phyloP scores from a whole-genome alignment of 768 basidiomycete species.

The Porpolomopsis calyptriformis region DNA sequence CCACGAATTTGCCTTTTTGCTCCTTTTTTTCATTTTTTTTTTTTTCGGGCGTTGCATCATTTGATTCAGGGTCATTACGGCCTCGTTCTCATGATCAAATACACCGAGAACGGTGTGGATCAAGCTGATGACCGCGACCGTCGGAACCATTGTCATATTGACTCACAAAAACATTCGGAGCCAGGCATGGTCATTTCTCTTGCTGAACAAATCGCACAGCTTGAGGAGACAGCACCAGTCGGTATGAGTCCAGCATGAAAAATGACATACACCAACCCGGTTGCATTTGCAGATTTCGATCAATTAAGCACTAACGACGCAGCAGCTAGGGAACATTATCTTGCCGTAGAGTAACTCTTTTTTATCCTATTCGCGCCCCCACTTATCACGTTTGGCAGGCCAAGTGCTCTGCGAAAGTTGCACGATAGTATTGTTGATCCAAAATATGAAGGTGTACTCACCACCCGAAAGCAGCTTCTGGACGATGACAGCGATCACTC shows the following conservation, averaged over 20 bases:
- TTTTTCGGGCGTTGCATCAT: background rate
- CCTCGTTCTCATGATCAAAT: background rate
- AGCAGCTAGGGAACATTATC: conserved; percentile 66
- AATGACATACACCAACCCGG: background rate
- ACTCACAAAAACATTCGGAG: background rate
- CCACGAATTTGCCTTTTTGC: background rate
- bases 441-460: conserved; percentile 68
- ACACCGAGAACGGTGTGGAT: too few relatives aligned
- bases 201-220: conserved; percentile 71
- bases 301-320: too few relatives aligned
- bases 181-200: too few relatives aligned
- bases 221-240: conserved; percentile 58
- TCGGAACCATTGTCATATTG: too few relatives aligned
- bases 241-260: conserved; percentile 35
- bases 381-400: conserved; percentile 29
- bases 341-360: conserved; percentile 68
- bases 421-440: conserved; percentile 59
- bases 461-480: conserved; percentile 47
- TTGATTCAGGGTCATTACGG: background rate
- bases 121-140: too few relatives aligned
- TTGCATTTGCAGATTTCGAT: conserved; percentile 47
- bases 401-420: conserved; percentile 56
- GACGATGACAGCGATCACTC: conserved; percentile 23
- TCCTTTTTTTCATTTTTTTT: background rate
- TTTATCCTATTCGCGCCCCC: background rate